Evolutionary conservation across 495 filamentous ascomycete genomes (phyloP).

Genomic region (Podospora australis): DNA sequence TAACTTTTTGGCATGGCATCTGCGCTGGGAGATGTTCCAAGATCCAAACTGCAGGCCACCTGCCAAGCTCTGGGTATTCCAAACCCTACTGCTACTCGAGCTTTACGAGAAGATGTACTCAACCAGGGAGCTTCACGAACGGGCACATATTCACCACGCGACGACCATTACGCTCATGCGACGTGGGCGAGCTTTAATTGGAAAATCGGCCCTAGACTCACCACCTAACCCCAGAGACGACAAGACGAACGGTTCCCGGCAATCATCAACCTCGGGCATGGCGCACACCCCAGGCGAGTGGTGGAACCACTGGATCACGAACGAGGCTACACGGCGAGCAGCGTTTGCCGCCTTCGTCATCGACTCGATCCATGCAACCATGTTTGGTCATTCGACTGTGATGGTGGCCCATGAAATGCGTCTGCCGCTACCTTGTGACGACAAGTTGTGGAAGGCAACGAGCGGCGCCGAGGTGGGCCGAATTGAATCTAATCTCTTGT

Average conservation of each 20-base stretch:
- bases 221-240: slow-evolving; percentile 74
- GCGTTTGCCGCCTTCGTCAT: slow-evolving; percentile 95
- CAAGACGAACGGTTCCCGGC: slow-evolving; percentile 50
- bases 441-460: slow-evolving; percentile 87
- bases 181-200: slow-evolving; percentile 83
- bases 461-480: slow-evolving; percentile 82
- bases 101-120: slow-evolving; percentile 97
- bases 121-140: slow-evolving; percentile 83
- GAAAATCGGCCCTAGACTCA: slow-evolving; percentile 80
- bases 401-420: slow-evolving; percentile 97
- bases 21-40: slow-evolving; percentile 89
- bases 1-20: slow-evolving; percentile 82
- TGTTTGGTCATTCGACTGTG: slow-evolving; percentile 96
- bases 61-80: slow-evolving; percentile 96
- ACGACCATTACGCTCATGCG: slow-evolving; percentile 95
- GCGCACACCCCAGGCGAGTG: slow-evolving; percentile 74
- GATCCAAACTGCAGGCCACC: slow-evolving; percentile 87
- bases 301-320: slow-evolving; percentile 96
- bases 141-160: slow-evolving; percentile 94
- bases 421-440: slow-evolving; percentile 87
- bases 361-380: slow-evolving; percentile 92
- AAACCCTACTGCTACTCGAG: slow-evolving; percentile 82
- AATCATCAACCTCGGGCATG: slow-evolving; percentile 51
- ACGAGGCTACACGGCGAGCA: slow-evolving; percentile 81
- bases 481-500: slow-evolving; percentile 74